Evolutionary conservation across 305 asterid genomes (phyloP).

Genomic region (Solanum hybrid): DNA sequence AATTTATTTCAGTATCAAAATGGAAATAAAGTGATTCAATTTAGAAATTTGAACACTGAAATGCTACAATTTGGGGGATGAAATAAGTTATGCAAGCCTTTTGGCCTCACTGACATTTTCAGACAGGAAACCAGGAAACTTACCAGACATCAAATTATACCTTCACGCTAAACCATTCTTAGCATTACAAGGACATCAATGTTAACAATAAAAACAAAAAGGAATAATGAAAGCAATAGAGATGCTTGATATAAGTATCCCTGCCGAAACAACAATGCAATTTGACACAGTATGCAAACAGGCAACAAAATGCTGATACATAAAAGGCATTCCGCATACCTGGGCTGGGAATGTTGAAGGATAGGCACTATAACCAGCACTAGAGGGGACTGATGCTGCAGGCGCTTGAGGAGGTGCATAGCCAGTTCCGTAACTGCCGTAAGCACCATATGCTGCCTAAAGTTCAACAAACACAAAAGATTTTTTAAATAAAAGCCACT

Average conservation of each 20-base stretch:
- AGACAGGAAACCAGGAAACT: background rate
- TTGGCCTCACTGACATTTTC: background rate
- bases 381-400: conserved; percentile 66
- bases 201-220: background rate
- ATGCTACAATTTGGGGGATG: background rate
- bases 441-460: conserved; percentile 68
- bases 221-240: background rate
- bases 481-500: background rate
- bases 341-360: conserved; percentile 72
- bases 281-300: background rate
- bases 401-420: conserved; percentile 68
- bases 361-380: conserved; percentile 70
- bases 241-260: background rate
- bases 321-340: conserved; percentile 28
- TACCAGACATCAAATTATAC: background rate
- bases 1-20: background rate
- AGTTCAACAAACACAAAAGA: conserved; percentile 6
- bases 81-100: background rate
- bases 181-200: background rate
- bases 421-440: conserved; percentile 56
- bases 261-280: background rate
- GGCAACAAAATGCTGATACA: background rate
- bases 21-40: background rate
- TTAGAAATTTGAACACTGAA: background rate
- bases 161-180: background rate